Percentiles rank a stretch among this genome's conserved stretches.
These are phyloP conservation scores for Paramecium octaurelia DNA, from an alignment of 73 alveolate species.

Conservation along the genomic window DNA sequence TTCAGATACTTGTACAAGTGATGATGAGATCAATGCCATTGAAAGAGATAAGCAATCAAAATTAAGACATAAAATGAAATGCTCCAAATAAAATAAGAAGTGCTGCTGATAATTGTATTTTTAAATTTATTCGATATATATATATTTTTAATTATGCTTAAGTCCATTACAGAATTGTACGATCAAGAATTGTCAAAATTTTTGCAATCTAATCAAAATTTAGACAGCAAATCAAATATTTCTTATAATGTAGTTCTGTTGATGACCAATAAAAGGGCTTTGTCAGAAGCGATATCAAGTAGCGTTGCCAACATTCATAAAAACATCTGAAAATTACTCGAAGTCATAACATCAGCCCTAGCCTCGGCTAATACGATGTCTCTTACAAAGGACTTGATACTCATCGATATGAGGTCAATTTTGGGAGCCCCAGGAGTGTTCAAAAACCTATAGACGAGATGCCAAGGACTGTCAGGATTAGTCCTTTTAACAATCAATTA, in stretches of 20 bases:
- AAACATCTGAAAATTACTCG: background rate
- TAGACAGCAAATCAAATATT: background rate
- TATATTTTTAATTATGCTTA: background rate
- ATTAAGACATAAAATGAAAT: conserved; percentile 41
- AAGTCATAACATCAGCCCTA: conserved; percentile 17
- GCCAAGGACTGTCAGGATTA: background rate
- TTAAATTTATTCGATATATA: background rate
- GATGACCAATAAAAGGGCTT: background rate
- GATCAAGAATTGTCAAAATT: background rate
- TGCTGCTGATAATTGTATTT: background rate
- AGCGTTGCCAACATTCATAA: background rate
- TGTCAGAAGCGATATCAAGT: background rate
- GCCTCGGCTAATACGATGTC: background rate
- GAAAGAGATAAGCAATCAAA: conserved; percentile 57
- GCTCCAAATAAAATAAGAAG: conserved; percentile 31
- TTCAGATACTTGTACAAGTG: conserved; percentile 57
- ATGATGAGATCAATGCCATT: conserved; percentile 60
- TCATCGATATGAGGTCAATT: background rate
- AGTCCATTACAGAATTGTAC: conserved; percentile 21
- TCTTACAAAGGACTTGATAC: background rate
- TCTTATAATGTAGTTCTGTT: background rate
- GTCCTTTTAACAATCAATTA: background rate
- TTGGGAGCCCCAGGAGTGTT: background rate
- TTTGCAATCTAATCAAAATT: background rate
- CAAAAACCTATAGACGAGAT: background rate